A percentile compares a stretch with the other conserved stretches of the same genome.
phyloP scores from a whole-genome alignment of 2,329 filamentous ascomycete species.

The Phialophora verrucosa region DNA sequence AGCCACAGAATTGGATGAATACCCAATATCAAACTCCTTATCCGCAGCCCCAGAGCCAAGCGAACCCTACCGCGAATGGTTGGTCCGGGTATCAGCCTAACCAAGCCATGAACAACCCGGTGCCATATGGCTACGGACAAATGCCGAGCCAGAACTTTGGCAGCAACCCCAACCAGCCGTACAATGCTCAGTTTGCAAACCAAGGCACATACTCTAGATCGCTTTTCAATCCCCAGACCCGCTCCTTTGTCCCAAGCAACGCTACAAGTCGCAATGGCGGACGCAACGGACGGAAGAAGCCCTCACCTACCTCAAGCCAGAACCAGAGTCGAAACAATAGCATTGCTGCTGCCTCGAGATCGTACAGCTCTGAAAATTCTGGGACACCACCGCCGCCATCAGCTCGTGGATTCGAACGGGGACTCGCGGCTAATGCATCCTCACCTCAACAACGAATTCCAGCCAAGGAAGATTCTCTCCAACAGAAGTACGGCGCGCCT shows the following conservation, averaged over 20 bases:
- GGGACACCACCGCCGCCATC: slow-evolving; percentile 8
- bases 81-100: slow-evolving; percentile 29
- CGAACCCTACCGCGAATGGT: slow-evolving; percentile 43
- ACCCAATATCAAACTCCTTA: slow-evolving; percentile 49
- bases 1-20: slow-evolving; percentile 43
- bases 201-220: slow-evolving; percentile 84
- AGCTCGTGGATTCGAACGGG: slow-evolving; percentile 30
- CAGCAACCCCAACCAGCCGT: slow-evolving; percentile 46
- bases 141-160: slow-evolving; percentile 74
- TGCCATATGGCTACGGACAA: slow-evolving; percentile 78
- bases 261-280: slow-evolving; percentile 45
- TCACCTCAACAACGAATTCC: slow-evolving; percentile 18
- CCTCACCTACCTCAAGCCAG: slow-evolving; percentile 37
- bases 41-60: slow-evolving; percentile 48
- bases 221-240: slow-evolving; percentile 91
- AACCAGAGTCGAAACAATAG: slow-evolving; percentile 40
- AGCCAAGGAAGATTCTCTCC: slow-evolving; percentile 36
- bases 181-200: slow-evolving; percentile 70
- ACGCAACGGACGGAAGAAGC: slow-evolving; percentile 38
- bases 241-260: slow-evolving; percentile 80
- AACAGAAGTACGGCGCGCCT: slow-evolving; percentile 57
- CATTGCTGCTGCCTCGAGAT: slow-evolving; percentile 36
- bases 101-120: slow-evolving; percentile 42
- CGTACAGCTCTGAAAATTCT: slow-evolving; percentile 21
- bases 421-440: slow-evolving; percentile 15